Base-by-base conservation (phyloP, 495 filamentous ascomycete species). In the Podospora australis region DNA sequence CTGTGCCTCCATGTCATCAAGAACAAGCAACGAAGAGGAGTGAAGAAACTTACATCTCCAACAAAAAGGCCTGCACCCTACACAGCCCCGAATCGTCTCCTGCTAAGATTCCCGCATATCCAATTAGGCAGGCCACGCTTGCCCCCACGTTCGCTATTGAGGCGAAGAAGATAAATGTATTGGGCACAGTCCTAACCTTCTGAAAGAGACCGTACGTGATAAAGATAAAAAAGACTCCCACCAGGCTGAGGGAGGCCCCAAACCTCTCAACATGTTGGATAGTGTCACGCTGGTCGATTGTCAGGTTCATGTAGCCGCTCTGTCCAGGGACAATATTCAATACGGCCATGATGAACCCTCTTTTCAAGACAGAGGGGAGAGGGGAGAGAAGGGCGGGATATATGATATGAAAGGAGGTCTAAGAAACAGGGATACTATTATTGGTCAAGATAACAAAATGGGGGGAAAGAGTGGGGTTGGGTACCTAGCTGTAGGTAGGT, bases 81-180 rank as follows among this genome's bases (percentile, higher is more conserved):
- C 89, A 95, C 2, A 91, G 57, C 9, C 69, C 56, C 21, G 75
- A 78, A 2, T 66, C 56, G 10, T 66, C 55, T 0, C 81, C 80
- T n/a, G 68, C 66, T 2, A 75, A 57, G 17, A 79, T 68, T 28
- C 72, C 77, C 2, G 71, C 70, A 17, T 72, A 71, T 14, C 78
- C 75, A 49, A 91, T 87, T 6, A 92, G 64, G 10, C 86, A 86
- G 2, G 86, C 88, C 22, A 86, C 72, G 67, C 84, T 90, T 42
- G 85, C 79, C 48, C 84, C 72, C 9, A 92, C 66, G 56, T 95
- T 95, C 19, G 86, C 88, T 60, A 87, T 86, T 1, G 84, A 85
- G 2, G 89, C 88, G 59, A 83, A 90, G 53, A 95, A 83, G 21
- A 92, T 80, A 16, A 95, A 78, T 0, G 84, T 80, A 56, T 91